Base-by-base conservation (phyloP, 768 basidiomycete species). In the Termitomyces sp. region DNA sequence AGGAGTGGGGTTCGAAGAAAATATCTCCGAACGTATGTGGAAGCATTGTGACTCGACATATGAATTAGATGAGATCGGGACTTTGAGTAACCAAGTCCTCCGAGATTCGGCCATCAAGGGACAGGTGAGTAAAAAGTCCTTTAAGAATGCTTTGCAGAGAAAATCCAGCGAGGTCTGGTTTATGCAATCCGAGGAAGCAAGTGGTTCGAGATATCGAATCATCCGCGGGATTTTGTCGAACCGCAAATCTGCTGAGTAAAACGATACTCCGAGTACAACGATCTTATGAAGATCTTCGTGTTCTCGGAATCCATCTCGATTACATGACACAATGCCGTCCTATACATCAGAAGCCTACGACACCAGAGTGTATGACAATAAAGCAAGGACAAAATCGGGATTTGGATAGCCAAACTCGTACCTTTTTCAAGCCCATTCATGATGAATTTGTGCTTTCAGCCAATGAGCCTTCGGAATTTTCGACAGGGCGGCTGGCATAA, bases 381-480 rank as follows among this genome's bases (percentile, higher is more conserved):
- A 26, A 13, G 37, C 5, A 52, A 41, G 51, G 41, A 29, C 24
- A 26, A 6, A 18, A 27, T 24, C 36, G 14, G 18, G 34, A 39
- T 36, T 50, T 10, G 24, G 18, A 36, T 24, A 2, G n/a, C n/a
- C 26, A 27, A 36, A n/a, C 16, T 37, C 34, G 12, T 18, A 16
- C 41, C 20, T 26, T 34, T 9, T 9, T 44, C 41, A 32, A 24
- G 41, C 29, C 59, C 70, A 57, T n/a, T n/a, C 75, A 77, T 0
- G 22, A 43, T 56, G 63, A 63, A 67, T 64, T 77, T 80, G 55
- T 78, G 75, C 16, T 61, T n/a, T 64, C 8, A 74, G 72, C 76
- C 77, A 79, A 52, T 78, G 72, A 24, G 61, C 56, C 57, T 69
- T 72, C 57, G 77, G 75, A 44, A 79, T 12, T 58, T 62, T 39